Base-by-base conservation (phyloP, 2,329 filamentous ascomycete genomes). In the Aureobasidium musti region DNA sequence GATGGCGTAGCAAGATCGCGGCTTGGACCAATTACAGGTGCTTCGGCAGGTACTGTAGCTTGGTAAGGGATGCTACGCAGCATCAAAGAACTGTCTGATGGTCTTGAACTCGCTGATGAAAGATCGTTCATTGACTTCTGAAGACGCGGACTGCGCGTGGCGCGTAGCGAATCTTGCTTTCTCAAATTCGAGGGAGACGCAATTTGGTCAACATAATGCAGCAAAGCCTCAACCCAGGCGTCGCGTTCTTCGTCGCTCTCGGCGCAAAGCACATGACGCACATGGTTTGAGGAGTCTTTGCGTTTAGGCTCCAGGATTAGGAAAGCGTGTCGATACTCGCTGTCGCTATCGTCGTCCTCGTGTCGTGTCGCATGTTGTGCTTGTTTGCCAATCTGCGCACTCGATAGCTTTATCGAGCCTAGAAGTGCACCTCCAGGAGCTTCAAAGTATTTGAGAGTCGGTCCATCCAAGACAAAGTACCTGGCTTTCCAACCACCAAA, bases 401-500 rank as follows among this genome's bases (percentile, higher is more conserved):
- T 90, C 70, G 89, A 87, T 39, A 99, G 84, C 79, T 96, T 97
- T 79, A 99, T 98, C 1, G 92, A 94, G 3, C 95, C 95, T 45
- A 98, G 81, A 75, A 97, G 92, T 19, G 92, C 88, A 52, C 95
- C 95, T 57, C 94, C 93, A 3, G 92, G 92, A 1, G 90, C 87
- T 78, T 99, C 95, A 73, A 91, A 98, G 76, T 99, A 99, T 73
- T 90, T 92, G 72, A 99, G 80, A 67, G 89, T 83, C 5, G 89
- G 85, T 11, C 87, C 88, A 71, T 91, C 86, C 3, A 91, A 80
- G 17, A 89, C 83, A 73, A 91, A 91, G 73, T 87, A 90, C 67
- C 88, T 81, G 13, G 92, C 93, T 79, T 99, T 99, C 95, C 95
- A 99, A 57, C 95, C 95, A 61, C 95, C 95, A 79, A 99, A 99